phyloP scores from a whole-genome alignment of 164 flowering plant genomes.

The Cinnamomum micranthum region DNA sequence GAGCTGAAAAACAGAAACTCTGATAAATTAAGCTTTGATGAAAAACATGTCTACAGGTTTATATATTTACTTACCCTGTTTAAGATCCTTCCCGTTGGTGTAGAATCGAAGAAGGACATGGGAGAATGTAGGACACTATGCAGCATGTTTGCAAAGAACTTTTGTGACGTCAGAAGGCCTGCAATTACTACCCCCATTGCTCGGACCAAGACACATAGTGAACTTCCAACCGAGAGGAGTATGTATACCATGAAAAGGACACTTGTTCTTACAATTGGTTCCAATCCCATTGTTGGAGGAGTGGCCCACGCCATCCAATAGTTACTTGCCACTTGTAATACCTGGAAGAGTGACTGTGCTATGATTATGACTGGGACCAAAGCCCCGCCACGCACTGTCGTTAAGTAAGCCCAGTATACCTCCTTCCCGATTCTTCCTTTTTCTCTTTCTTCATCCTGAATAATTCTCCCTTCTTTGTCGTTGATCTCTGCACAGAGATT shows the following conservation, averaged over 20 bases:
- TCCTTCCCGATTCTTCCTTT: constrained; percentile 91
- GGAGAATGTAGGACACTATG: constrained; percentile 76
- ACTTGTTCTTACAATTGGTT: constrained; percentile 40
- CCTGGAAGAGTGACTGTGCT: constrained; percentile 77
- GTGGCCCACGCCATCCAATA: constrained; percentile 99
- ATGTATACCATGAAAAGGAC: constrained; percentile 56
- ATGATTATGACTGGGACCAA: constrained; percentile 65
- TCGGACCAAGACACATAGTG: constrained; percentile 71
- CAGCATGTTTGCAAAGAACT: constrained; percentile 73
- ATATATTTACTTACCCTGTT: constrained; percentile 57
- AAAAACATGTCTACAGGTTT: neutral
- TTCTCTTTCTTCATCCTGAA: constrained; percentile 88
- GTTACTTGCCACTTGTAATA: constrained; percentile 76
- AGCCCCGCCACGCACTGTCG: constrained; percentile 59
- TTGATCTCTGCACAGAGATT: constrained; percentile 45
- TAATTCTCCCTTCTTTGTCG: constrained; percentile 57
- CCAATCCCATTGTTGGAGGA: constrained; percentile 45
- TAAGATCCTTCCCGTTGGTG: constrained; percentile 92
- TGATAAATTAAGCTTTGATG: too few species aligned
- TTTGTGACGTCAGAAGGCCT: constrained; percentile 72
- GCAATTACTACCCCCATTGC: constrained; percentile 47
- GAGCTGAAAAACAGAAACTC: too few species aligned
- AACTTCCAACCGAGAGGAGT: constrained; percentile 67
- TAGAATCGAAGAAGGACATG: constrained; percentile 97
- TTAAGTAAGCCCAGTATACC: constrained; percentile 83